Evolutionary conservation across 78 protist genomes (phyloP), one percentile per base, ranked within the genome.

Genomic region (Dictyostelium purpureum): DNA sequence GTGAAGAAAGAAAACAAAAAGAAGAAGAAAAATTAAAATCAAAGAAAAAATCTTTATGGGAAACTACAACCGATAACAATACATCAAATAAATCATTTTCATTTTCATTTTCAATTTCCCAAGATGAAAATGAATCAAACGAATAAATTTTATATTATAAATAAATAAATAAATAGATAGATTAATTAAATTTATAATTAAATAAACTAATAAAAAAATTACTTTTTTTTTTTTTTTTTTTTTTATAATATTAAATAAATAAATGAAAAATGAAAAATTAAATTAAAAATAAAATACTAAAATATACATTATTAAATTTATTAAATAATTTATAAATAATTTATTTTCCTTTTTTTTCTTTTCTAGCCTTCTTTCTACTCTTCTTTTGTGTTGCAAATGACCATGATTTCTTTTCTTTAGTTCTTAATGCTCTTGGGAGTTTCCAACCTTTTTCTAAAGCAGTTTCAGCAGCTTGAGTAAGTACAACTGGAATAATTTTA

Each of bases 361-460:
- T 59, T 43, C 57, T 85, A n/a, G 79, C 4, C 21, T 73, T 85
- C 75, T 85, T 73, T 73, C 24, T 85, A 4, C 26, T 43, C 35
- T 85, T 82, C 37, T 74, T 82, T 33, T 76, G 43, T 2, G 35
- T 42, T 12, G 79, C 47, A 21, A 49, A 47, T 24, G 90, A 82
- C 91, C 91, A 85, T 21, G 82, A 73, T 24, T 85, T 85, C 81
- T 85, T 85, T 52, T 37, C 49, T 6, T 69, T 40, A 26, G 45
- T 47, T 59, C 91, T 52, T 1, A 85, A 65, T 21, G 42, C 28
- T 45, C 91, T 56, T 85, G 91, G 91, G 28, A 85, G 51, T 59
- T 49, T 37, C 91, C 91, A 85, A 73, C 91, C 91, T 47, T 85
- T 35, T 70, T 85, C 83, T 33, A 85, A 9, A n/a, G 80, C 69